Evolutionary conservation across 805 yeast species (phyloP).

Genomic region (Zygoascus biomembranicola): DNA sequence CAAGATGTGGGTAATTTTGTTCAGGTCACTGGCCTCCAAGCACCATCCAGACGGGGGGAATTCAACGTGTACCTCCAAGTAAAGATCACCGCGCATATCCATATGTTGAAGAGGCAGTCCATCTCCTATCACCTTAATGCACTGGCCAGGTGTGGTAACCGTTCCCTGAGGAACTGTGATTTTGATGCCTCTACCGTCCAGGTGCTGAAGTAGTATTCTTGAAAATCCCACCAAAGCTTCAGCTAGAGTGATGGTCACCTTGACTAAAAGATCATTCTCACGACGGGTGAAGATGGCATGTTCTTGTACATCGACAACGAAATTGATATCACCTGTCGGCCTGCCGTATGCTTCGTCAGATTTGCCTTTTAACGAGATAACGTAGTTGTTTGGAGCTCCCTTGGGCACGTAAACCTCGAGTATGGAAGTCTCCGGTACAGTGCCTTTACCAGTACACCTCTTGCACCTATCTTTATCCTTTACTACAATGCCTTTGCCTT

Average conservation of each 20-base stretch:
- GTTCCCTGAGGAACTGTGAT: conserved; percentile 59
- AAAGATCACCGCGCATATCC: conserved; percentile 56
- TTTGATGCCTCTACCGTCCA: conserved; percentile 70
- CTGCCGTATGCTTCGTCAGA: conserved; percentile 72
- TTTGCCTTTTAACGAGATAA: conserved; percentile 52
- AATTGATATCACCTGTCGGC: conserved; percentile 67
- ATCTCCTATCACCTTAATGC: conserved; percentile 53
- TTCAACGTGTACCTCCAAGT: conserved; percentile 58
- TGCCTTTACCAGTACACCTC: conserved; percentile 59
- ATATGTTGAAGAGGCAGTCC: conserved; percentile 66
- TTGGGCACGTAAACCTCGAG: conserved; percentile 68
- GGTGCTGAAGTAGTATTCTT: conserved; percentile 53
- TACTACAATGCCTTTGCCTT: conserved; percentile 57
- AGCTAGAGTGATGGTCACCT: conserved; percentile 52
- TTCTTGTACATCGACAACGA: conserved; percentile 46
- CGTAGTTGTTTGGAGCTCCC: conserved; percentile 60
- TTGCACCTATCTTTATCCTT: conserved; percentile 68
- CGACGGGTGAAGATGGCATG: conserved; percentile 44
- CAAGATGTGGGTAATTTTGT: conserved; percentile 19
- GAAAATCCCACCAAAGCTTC: conserved; percentile 84
- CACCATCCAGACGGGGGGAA: conserved; percentile 87
- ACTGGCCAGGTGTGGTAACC: conserved; percentile 71
- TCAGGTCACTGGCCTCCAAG: conserved; percentile 55
- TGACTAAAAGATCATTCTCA: conserved; percentile 57
- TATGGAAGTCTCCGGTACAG: conserved; percentile 56